Evolutionary conservation across 192 early-diverging fungal species (phyloP).

Genomic region (Backusella liffmaniae): DNA sequence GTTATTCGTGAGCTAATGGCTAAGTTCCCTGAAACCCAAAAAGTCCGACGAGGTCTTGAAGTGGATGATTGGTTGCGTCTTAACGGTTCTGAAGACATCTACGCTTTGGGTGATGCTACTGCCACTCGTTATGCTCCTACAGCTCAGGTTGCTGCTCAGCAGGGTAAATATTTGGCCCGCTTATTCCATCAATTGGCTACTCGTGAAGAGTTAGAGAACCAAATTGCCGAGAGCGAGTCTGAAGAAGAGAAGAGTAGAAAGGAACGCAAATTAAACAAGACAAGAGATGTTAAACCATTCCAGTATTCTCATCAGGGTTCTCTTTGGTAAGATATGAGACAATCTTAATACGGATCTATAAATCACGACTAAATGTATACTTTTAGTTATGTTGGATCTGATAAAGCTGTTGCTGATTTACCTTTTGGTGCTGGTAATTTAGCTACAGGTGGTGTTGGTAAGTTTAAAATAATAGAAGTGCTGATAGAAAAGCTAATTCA

Average conservation of each 20-base stretch:
- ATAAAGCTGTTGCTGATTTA: conserved; percentile 91
- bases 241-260: conserved; percentile 31
- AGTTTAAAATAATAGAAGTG: background rate
- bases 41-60: conserved; percentile 62
- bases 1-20: conserved; percentile 67
- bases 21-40: conserved; percentile 60
- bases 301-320: conserved; percentile 85
- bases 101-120: conserved; percentile 71
- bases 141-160: conserved; percentile 85
- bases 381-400: conserved; percentile 77
- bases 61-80: conserved; percentile 73
- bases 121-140: conserved; percentile 79
- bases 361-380: background rate
- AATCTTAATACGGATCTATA: background rate
- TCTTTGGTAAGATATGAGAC: conserved; percentile 42
- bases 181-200: conserved; percentile 66
- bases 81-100: conserved; percentile 63
- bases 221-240: background rate
- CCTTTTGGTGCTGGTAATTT: conserved; percentile 70
- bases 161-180: conserved; percentile 82
- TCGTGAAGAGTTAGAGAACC: conserved; percentile 38
- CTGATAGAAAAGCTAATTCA: background rate
- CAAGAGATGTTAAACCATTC: conserved; percentile 60
- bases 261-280: conserved; percentile 31
- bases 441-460: conserved; percentile 56